Evolutionary conservation across 352 stramenopile species (phyloP).

Genomic region (Salisapilia sapeloensis): DNA sequence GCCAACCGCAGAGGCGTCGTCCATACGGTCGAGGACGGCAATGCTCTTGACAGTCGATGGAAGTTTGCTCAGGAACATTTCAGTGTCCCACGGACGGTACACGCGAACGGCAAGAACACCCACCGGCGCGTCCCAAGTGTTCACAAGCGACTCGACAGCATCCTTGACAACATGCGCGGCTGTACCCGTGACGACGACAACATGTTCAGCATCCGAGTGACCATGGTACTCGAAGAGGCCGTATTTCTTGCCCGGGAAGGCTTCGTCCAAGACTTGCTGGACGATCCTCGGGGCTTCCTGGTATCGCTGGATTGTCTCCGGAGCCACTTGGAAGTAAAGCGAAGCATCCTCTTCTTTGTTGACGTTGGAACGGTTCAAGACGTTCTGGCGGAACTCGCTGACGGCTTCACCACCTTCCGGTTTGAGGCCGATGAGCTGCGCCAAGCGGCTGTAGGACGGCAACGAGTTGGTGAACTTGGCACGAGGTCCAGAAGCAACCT

Average conservation of each 20-base stretch:
- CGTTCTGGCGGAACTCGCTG: slow-evolving; percentile 39
- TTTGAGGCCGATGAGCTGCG: slow-evolving; percentile 44
- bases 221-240: slow-evolving; percentile 85
- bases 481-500: slow-evolving; percentile 11
- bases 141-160: slow-evolving; percentile 70
- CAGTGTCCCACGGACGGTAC: slow-evolving; percentile 80
- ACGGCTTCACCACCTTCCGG: slow-evolving; percentile 16
- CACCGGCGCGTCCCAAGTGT: slow-evolving; percentile 70
- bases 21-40: slow-evolving; percentile 83
- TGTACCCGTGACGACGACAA: slow-evolving; percentile 85
- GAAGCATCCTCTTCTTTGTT: slow-evolving; percentile 49
- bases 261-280: slow-evolving; percentile 64
- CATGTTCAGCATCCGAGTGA: slow-evolving; percentile 62
- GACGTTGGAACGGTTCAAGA: slow-evolving; percentile 29
- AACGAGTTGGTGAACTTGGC: slow-evolving; percentile 48
- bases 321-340: slow-evolving; percentile 86
- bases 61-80: slow-evolving; percentile 58
- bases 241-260: slow-evolving; percentile 71
- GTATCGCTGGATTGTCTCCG: slow-evolving; percentile 76
- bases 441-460: slow-evolving; percentile 49
- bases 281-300: slow-evolving; percentile 39
- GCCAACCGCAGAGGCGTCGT: slow-evolving; percentile 71
- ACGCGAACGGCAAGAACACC: slow-evolving; percentile 81
- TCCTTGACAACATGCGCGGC: slow-evolving; percentile 79
- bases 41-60: slow-evolving; percentile 61